A percentile compares a stretch with the other conserved stretches of the same genome.
phyloP scores from a whole-genome alignment of 1,139 yeast genomes.

The Diutina ranongensis region DNA sequence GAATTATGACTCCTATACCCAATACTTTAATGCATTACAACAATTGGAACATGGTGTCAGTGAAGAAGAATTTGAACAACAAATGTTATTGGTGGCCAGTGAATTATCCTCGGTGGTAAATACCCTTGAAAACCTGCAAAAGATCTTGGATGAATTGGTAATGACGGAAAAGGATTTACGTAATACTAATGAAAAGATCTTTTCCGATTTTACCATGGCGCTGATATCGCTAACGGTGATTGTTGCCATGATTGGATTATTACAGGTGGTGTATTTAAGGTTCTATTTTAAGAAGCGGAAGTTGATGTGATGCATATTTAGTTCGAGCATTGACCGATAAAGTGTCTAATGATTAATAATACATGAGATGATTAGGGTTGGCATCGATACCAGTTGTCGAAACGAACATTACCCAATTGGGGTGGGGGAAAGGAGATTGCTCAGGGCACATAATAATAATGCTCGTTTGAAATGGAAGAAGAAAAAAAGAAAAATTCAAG shows the following conservation, averaged over 20 bases:
- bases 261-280: neutral
- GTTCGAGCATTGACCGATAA: neutral
- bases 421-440: no score
- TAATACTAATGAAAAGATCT: constrained; percentile 31
- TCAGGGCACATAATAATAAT: no score
- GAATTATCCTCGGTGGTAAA: constrained; percentile 23
- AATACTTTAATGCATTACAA: constrained; percentile 20
- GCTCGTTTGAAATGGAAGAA: no score
- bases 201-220: constrained; percentile 20
- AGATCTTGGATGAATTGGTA: constrained; percentile 18
- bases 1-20: constrained; percentile 26
- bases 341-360: neutral
- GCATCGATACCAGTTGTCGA: no score
- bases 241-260: neutral
- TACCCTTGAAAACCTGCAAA: constrained; percentile 19
- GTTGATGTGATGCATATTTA: neutral
- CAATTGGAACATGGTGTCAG: constrained; percentile 13
- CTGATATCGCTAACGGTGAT: constrained; percentile 14
- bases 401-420: no score
- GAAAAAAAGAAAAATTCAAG: no score
- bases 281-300: neutral
- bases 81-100: constrained; percentile 18
- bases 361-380: no score
- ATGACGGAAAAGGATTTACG: constrained; percentile 26
- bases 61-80: constrained; percentile 23